These are phyloP conservation scores for Prunus persica DNA, from an alignment of 306 rosid genomes.

Conservation along the genomic window DNA sequence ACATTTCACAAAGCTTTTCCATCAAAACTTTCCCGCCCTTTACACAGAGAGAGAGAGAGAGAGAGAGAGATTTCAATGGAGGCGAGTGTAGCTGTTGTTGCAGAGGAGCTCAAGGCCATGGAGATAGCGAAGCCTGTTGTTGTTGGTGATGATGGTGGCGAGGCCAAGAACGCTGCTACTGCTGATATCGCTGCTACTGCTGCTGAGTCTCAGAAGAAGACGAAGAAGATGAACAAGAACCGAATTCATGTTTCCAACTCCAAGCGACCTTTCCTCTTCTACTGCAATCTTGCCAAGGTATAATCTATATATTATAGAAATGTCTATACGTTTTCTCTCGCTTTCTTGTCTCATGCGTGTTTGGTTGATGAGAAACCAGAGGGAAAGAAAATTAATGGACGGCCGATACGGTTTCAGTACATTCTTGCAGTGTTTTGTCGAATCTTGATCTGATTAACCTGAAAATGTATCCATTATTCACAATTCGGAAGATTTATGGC, in stretches of 20 bases:
- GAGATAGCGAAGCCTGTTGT: conserved; percentile 6
- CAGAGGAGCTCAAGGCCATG: background rate
- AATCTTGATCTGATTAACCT: background rate
- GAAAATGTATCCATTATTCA: background rate
- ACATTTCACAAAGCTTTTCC: background rate
- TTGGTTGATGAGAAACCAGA: background rate
- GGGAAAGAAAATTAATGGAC: background rate
- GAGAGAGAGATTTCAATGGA: conserved; percentile 22
- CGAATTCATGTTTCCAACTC: conserved; percentile 61
- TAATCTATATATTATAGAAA: background rate
- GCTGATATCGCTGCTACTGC: background rate
- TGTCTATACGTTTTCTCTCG: background rate
- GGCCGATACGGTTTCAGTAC: background rate
- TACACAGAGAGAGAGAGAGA: background rate
- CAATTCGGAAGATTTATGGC: background rate
- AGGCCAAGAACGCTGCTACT: conserved; percentile 10
- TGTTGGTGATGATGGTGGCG: conserved; percentile 3
- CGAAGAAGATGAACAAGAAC: conserved; percentile 23
- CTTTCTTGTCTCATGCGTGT: background rate
- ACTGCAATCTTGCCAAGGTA: conserved; percentile 77
- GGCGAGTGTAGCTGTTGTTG: conserved; percentile 9
- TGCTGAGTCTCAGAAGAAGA: conserved; percentile 20
- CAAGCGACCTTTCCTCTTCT: conserved; percentile 68
- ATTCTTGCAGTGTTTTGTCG: background rate
- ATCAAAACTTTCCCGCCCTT: conserved; percentile 19